A percentile compares a stretch with the other conserved stretches of the same genome.
phyloP scores from a whole-genome alignment of 192 early-diverging fungal genomes.

The Umbelopsis sp. region DNA sequence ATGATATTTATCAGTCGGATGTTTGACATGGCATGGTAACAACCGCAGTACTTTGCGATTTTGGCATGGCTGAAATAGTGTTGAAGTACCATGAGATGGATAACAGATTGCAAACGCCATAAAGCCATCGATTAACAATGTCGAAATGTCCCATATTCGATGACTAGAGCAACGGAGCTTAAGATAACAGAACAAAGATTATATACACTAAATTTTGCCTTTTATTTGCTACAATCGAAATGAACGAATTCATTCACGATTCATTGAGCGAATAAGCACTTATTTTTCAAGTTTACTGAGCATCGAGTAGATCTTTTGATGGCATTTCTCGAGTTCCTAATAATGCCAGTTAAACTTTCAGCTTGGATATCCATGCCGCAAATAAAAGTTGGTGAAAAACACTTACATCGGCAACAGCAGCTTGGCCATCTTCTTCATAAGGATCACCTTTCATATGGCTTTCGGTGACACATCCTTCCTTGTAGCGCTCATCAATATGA shows the following conservation, averaged over 20 bases:
- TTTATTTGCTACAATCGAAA: background rate
- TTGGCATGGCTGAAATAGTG: too few relatives aligned
- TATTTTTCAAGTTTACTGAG: constrained; percentile 16
- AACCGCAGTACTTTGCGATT: too few relatives aligned
- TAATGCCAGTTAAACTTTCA: background rate
- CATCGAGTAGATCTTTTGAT: constrained; percentile 17
- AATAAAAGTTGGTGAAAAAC: background rate
- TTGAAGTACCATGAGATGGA: too few relatives aligned
- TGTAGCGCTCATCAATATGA: constrained; percentile 11
- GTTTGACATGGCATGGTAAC: too few relatives aligned
- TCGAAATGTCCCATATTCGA: too few relatives aligned
- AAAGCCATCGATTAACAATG: too few relatives aligned
- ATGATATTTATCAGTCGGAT: background rate
- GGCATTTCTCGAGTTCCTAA: constrained; percentile 17
- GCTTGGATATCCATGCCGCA: too few relatives aligned
- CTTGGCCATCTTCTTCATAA: constrained; percentile 23
- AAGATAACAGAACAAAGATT: too few relatives aligned
- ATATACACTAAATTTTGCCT: too few relatives aligned
- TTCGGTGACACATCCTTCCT: constrained; percentile 15
- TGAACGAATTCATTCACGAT: background rate
- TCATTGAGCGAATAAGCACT: background rate
- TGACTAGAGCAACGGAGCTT: too few relatives aligned
- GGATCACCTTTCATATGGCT: constrained; percentile 7
- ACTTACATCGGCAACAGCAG: constrained; percentile 15
- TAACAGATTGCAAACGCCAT: too few relatives aligned